A percentile compares a stretch with the other conserved stretches of the same genome.
These are phyloP conservation scores for Paxillus ammoniavirescens DNA, from an alignment of 768 basidiomycete species.

Conservation along the genomic window DNA sequence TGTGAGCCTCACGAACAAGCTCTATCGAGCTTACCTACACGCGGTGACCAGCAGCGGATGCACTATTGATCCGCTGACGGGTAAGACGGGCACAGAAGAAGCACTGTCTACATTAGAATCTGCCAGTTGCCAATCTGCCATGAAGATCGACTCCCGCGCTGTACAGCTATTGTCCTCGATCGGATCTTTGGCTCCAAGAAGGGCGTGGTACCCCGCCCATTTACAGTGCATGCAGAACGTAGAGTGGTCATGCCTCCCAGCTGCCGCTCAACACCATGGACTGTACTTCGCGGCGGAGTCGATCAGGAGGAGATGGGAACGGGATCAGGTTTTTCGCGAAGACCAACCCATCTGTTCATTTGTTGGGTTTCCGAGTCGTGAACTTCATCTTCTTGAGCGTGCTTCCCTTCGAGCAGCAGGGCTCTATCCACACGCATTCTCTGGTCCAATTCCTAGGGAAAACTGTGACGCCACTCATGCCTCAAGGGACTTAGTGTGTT, in stretches of 20 bases:
- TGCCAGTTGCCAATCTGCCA: conserved; percentile 38
- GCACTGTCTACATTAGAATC: conserved; percentile 36
- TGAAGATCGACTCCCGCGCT: conserved; percentile 27
- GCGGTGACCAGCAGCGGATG: conserved; percentile 35
- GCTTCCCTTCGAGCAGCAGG: conserved; percentile 10
- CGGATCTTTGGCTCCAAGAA: conserved; percentile 27
- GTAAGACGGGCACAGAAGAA: conserved; percentile 40
- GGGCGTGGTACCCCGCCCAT: conserved; percentile 35
- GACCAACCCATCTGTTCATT: conserved; percentile 2
- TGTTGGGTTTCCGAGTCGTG: conserved; percentile 3
- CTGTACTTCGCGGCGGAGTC: conserved; percentile 20
- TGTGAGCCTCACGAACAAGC: conserved; percentile 16
- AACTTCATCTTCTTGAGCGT: conserved; percentile 15
- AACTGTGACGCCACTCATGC: conserved; percentile 4
- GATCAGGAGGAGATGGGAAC: conserved; percentile 23
- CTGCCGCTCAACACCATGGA: conserved; percentile 28
- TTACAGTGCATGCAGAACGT: conserved; percentile 36
- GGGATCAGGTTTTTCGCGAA: conserved; percentile 4
- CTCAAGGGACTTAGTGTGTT: conserved; percentile 6
- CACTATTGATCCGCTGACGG: conserved; percentile 41
- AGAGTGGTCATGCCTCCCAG: conserved; percentile 25
- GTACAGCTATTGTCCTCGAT: conserved; percentile 32
- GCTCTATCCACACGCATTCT: conserved; percentile 12
- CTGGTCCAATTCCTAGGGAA: not conserved
- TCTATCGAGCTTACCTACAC: conserved; percentile 41